These are phyloP conservation scores for Hortiboletus campestris DNA, from an alignment of 768 basidiomycete genomes.

Conservation along the genomic window DNA sequence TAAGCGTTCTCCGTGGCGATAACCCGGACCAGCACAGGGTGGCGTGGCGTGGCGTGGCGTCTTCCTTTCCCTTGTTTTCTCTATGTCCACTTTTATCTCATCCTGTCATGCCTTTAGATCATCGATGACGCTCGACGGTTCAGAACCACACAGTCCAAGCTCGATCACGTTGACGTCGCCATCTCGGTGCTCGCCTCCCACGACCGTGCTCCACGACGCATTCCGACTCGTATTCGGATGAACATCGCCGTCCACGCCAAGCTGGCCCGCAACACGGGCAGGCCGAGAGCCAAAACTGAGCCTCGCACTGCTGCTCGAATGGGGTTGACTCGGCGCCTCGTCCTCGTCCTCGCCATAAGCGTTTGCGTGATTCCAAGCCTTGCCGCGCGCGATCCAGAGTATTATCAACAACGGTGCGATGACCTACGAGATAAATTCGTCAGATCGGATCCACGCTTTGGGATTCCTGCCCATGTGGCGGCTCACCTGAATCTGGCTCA, in stretches of 20 bases:
- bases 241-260: not conserved
- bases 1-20: not conserved
- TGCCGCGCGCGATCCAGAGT: slow-evolving; percentile 22
- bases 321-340: not conserved
- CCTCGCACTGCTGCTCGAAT: not conserved
- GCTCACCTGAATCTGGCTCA: slow-evolving; percentile 24
- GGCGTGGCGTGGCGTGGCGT: not conserved
- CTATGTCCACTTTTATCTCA: not conserved
- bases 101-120: not conserved
- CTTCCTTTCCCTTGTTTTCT: not conserved
- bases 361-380: slow-evolving; percentile 12
- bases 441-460: not conserved
- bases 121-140: slow-evolving; percentile 3
- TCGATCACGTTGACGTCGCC: slow-evolving; percentile 3
- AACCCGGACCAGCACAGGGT: not conserved
- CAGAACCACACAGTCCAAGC: slow-evolving; percentile 7
- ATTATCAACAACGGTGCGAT: slow-evolving; percentile 28
- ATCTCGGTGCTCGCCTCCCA: not conserved
- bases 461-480: not conserved
- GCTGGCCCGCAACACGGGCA: not conserved
- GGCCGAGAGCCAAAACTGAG: slow-evolving; percentile 12
- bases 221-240: not conserved
- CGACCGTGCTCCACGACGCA: slow-evolving; percentile 13
- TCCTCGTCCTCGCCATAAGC: not conserved
- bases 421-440: slow-evolving; percentile 8